Base-by-base conservation (phyloP, 129 eudicot species). In the Artemisia annua region DNA sequence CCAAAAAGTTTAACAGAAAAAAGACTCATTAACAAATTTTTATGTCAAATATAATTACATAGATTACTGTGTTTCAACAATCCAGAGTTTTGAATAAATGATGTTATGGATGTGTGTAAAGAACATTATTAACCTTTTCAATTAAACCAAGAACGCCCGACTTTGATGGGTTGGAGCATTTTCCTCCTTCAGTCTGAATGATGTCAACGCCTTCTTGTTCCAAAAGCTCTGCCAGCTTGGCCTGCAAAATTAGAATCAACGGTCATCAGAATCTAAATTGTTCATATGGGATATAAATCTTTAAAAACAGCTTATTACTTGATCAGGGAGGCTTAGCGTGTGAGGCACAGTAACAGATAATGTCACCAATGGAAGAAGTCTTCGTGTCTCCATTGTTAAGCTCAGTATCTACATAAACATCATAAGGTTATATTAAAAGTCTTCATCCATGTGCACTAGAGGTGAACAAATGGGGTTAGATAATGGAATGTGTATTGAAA, bases 131-230 rank as follows among this genome's bases (percentile, higher is more conserved):
- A 82, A 93, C 98, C 97, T 93, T 93, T 81, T 93, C 97, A 11
- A 93, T 89, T 48, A 93, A 78, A 35, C 98, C 98, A 84, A 89
- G 96, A 77, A 90, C 81, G 58, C 98, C 98, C n/a, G 98, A 71
- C 73, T 82, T 87, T 30, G 92, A 83, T 4, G 98, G 97, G 53
- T 59, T 83, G 16, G 98, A 87, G 77, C 86, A 89, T 79, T 93
- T 93, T 78, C 98, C 98, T 32, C 98, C 98, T 83, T 93, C 98
- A 1, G 96, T 93, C 74, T 93, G 97, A 79, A 93, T 89, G 20
- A 93, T 81, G 71, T 93, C 98, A 11, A 73, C 98, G 5, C 98
- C 98, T 81, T 89, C 96, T 72, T 80, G 84, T 76, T 93, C 95
- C 84, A 93, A 83, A 63, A 75, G 89, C 58, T 93, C 97, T 1